These are phyloP conservation scores for Phanerodontia chrysosporium DNA, from an alignment of 768 basidiomycete species.

Conservation along the genomic window DNA sequence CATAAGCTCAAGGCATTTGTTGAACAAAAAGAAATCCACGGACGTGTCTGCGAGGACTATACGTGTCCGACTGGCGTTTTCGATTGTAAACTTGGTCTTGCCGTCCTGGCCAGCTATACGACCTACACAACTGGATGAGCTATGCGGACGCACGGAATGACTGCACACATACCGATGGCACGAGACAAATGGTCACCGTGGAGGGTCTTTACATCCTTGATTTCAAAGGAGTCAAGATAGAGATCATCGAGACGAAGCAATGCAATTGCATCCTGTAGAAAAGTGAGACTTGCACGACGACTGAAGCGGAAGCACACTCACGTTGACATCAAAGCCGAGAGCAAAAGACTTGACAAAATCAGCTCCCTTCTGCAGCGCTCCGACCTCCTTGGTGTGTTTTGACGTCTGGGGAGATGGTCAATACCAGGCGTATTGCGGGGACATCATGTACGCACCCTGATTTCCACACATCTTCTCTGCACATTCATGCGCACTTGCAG, in stretches of 20 bases:
- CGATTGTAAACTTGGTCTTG: slow-evolving; percentile 98
- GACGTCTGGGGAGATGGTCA: slow-evolving; percentile 60
- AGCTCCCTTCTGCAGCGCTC: slow-evolving; percentile 92
- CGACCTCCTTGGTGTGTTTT: slow-evolving; percentile 89
- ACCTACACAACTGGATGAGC: slow-evolving; percentile 38
- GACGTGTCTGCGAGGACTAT: slow-evolving; percentile 98
- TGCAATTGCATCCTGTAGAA: slow-evolving; percentile 83
- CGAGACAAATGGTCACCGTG: slow-evolving; percentile 98
- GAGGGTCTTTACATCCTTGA: slow-evolving; percentile 97
- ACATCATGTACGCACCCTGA: slow-evolving; percentile 59
- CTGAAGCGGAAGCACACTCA: slow-evolving; percentile 45
- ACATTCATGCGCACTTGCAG: slow-evolving; percentile 98
- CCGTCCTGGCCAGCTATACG: slow-evolving; percentile 99
- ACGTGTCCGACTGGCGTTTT: slow-evolving; percentile 95
- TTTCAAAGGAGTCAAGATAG: slow-evolving; percentile 97
- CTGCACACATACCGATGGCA: slow-evolving; percentile 70
- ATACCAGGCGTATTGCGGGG: not conserved
- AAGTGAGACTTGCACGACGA: slow-evolving; percentile 20
- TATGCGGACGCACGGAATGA: not conserved
- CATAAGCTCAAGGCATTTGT: not conserved
- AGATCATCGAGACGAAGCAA: slow-evolving; percentile 93
- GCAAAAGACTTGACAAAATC: slow-evolving; percentile 96
- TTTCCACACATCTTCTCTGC: slow-evolving; percentile 83
- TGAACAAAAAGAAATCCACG: slow-evolving; percentile 26
- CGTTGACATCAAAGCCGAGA: slow-evolving; percentile 93